Evolutionary conservation across 768 basidiomycete species (phyloP).

Genomic region (Candolleomyces efflorescens): DNA sequence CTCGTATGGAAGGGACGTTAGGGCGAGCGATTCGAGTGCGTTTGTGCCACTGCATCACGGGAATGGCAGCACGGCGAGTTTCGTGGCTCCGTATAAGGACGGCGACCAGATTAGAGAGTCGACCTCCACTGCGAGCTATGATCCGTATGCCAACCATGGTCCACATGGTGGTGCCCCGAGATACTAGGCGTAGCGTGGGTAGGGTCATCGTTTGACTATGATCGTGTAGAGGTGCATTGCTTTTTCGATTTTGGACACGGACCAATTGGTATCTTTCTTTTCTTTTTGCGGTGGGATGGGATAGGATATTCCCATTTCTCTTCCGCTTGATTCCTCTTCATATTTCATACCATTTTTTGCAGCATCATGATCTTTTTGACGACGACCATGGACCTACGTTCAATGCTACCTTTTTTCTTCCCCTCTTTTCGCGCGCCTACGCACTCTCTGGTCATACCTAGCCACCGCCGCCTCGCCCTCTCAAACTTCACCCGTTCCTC

Average conservation of each 20-base stretch:
- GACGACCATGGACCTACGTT: too few species aligned
- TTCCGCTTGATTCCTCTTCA: neutral
- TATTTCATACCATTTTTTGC: neutral
- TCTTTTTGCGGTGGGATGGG: neutral
- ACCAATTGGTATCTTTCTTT: neutral
- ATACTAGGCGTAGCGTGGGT: neutral
- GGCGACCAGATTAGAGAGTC: slow-evolving; percentile 18
- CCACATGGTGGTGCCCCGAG: neutral
- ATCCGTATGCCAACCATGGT: neutral
- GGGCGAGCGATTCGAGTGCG: slow-evolving; percentile 62
- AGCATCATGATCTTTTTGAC: neutral
- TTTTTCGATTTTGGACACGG: neutral
- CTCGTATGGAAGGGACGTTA: neutral
- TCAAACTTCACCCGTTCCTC: too few species aligned
- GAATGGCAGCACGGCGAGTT: slow-evolving; percentile 49
- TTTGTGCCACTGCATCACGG: slow-evolving; percentile 70
- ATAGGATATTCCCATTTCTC: neutral
- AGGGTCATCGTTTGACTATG: neutral
- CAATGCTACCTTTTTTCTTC: too few species aligned
- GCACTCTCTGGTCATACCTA: too few species aligned
- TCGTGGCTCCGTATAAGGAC: slow-evolving; percentile 38
- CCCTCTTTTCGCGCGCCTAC: too few species aligned
- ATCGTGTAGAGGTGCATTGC: neutral
- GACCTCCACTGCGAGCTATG: slow-evolving; percentile 17
- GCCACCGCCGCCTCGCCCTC: too few species aligned